A percentile compares a stretch with the other conserved stretches of the same genome.
phyloP scores from a whole-genome alignment of 2,329 filamentous ascomycete genomes.

The Byssoonygena ceratinophila region DNA sequence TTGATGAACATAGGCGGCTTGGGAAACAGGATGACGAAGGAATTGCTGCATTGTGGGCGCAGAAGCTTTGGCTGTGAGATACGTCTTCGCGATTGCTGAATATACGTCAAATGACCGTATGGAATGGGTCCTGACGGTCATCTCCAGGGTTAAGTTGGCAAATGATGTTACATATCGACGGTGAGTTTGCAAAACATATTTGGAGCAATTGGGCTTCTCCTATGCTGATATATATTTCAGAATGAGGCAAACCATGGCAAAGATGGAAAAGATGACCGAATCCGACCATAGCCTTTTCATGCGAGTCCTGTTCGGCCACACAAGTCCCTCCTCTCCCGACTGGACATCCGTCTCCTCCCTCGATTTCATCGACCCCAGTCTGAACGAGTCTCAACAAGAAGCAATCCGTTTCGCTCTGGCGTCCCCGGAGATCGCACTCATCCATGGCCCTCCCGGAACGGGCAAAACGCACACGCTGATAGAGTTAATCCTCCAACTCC shows the following conservation, averaged over 20 bases:
- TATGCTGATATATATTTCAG: slow-evolving; percentile 24
- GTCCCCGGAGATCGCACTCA: slow-evolving; percentile 70
- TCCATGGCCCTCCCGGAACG: slow-evolving; percentile 91
- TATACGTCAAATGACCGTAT: background rate
- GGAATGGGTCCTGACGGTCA: slow-evolving; percentile 11
- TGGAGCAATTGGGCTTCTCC: background rate
- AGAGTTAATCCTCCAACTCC: slow-evolving; percentile 84
- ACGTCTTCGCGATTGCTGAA: slow-evolving; percentile 4
- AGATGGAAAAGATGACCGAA: slow-evolving; percentile 46
- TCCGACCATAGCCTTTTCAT: slow-evolving; percentile 49
- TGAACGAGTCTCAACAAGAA: slow-evolving; percentile 54
- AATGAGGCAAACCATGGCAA: slow-evolving; percentile 55
- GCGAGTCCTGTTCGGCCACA: slow-evolving; percentile 51
- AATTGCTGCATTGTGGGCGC: slow-evolving; percentile 43
- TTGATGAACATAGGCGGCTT: slow-evolving; percentile 31
- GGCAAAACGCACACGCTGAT: slow-evolving; percentile 96
- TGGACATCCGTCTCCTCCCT: slow-evolving; percentile 38
- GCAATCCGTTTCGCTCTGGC: slow-evolving; percentile 71
- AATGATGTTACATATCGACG: slow-evolving; percentile 57
- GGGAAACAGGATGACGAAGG: slow-evolving; percentile 35
- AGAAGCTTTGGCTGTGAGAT: slow-evolving; percentile 54
- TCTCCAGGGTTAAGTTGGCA: slow-evolving; percentile 50
- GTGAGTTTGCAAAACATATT: slow-evolving; percentile 25
- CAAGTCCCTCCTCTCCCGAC: slow-evolving; percentile 43
- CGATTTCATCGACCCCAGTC: slow-evolving; percentile 45